Conservation (phyloP, 208 protist genomes). For the Jaenimonas drosophilae region DNA sequence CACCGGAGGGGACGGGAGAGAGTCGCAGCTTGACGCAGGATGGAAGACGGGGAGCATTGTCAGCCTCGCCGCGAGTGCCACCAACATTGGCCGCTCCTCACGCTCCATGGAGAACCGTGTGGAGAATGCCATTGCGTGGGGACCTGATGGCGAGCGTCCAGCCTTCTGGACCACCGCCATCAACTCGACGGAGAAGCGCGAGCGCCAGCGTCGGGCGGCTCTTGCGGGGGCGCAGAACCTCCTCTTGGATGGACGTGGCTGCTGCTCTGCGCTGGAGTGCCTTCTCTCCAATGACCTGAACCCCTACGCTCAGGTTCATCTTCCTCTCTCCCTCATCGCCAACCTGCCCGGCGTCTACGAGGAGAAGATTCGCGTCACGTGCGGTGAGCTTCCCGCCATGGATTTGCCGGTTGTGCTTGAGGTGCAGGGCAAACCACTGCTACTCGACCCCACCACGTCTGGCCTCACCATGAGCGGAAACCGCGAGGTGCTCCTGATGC, state of each 20-base stretch:
- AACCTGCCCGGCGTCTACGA: conserved; percentile 76
- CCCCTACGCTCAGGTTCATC: conserved; percentile 17
- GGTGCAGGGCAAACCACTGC: conserved; percentile 66
- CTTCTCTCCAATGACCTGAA: conserved; percentile 5
- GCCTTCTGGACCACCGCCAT: conserved; percentile 63
- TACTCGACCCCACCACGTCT: conserved; percentile 72
- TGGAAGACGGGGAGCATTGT: too few relatives aligned
- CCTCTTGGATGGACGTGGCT: conserved; percentile 72
- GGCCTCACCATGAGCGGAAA: conserved; percentile 39
- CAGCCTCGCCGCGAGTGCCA: too few relatives aligned
- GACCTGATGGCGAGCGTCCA: conserved; percentile 2
- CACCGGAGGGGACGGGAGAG: too few relatives aligned
- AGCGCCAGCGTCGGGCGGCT: conserved; percentile 33
- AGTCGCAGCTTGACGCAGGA: too few relatives aligned
- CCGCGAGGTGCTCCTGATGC: conserved; percentile 75
- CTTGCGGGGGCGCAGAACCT: conserved; percentile 43
- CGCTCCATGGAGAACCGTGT: too few relatives aligned
- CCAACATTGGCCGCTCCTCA: too few relatives aligned
- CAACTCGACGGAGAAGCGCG: conserved; percentile 40
- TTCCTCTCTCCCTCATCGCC: conserved; percentile 33
- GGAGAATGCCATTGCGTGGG: too few relatives aligned
- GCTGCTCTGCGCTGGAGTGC: conserved; percentile 25
- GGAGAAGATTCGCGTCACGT: conserved; percentile 52
- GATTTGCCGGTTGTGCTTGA: conserved; percentile 40
- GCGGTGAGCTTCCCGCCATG: conserved; percentile 27